A percentile compares a stretch with the other conserved stretches of the same genome.
Evolutionary conservation across 345 rosid genomes (phyloP).

Genomic region (Citrus trifoliata): DNA sequence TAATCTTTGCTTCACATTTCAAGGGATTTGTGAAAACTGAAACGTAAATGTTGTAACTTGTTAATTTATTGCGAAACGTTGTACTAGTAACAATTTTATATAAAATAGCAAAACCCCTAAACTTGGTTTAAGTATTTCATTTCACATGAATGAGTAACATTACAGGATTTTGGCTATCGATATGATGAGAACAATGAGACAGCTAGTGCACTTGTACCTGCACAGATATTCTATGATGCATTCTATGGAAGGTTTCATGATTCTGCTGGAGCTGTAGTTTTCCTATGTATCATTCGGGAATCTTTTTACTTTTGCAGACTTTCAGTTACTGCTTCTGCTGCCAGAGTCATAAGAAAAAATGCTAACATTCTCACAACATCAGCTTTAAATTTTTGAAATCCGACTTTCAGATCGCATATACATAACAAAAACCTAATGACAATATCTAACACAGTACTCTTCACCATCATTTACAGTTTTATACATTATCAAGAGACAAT

Average conservation of each 20-base stretch:
- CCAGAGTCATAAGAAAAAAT: conserved; percentile 41
- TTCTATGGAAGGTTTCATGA: conserved; percentile 58
- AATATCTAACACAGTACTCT: background rate
- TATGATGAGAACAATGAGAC: conserved; percentile 59
- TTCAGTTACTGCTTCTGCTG: conserved; percentile 57
- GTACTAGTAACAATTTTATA: too few relatives aligned
- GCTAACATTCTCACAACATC: background rate
- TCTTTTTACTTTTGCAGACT: conserved; percentile 67
- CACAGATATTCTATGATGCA: conserved; percentile 62
- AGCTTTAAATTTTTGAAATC: background rate
- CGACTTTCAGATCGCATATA: background rate
- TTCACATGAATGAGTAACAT: background rate
- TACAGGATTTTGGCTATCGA: conserved; percentile 41
- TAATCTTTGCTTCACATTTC: background rate
- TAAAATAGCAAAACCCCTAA: too few relatives aligned
- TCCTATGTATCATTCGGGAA: conserved; percentile 57
- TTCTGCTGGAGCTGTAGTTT: conserved; percentile 45
- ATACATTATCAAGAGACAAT: conserved; percentile 54
- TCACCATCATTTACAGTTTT: conserved; percentile 23
- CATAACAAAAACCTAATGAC: background rate
- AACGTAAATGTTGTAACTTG: too few relatives aligned
- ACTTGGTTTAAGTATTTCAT: too few relatives aligned
- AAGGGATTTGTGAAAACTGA: too few relatives aligned
- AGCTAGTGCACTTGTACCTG: conserved; percentile 49
- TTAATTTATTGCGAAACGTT: too few relatives aligned